phyloP scores from a whole-genome alignment of 148 eudicot genomes.

The Camellia granthamiana region DNA sequence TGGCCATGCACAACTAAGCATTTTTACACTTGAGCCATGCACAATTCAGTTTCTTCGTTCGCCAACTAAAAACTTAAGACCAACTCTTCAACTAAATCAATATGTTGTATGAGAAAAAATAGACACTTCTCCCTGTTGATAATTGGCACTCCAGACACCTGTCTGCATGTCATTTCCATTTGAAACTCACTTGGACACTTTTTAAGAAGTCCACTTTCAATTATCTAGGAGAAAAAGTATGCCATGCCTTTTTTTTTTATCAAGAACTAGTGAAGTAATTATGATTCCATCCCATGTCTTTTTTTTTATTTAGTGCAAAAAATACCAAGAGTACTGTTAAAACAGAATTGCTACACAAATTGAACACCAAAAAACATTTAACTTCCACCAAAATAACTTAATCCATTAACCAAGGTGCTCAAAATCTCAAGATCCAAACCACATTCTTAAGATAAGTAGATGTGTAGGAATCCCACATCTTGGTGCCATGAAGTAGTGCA shows the following conservation, averaged over 20 bases:
- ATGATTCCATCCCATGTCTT: background rate
- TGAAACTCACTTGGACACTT: conserved; percentile 4
- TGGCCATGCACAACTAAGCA: background rate
- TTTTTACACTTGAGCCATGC: too few species aligned
- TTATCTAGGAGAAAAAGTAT: background rate
- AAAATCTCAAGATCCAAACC: background rate
- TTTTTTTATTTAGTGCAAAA: background rate
- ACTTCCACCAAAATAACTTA: background rate
- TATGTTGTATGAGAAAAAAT: background rate
- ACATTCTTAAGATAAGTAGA: background rate
- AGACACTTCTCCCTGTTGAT: background rate
- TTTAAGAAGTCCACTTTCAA: background rate
- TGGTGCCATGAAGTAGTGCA: background rate
- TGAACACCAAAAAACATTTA: background rate
- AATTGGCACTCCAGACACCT: background rate
- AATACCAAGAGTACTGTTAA: background rate
- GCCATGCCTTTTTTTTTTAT: background rate
- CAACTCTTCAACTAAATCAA: background rate
- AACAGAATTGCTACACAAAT: background rate
- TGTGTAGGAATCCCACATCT: background rate
- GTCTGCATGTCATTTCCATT: too few species aligned
- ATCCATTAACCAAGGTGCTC: background rate
- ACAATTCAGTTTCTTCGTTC: too few species aligned
- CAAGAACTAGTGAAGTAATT: background rate
- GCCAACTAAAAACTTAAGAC: background rate